Conservation (phyloP, 176 grass and related monocot genomes). For the Aegilops tauschii region DNA sequence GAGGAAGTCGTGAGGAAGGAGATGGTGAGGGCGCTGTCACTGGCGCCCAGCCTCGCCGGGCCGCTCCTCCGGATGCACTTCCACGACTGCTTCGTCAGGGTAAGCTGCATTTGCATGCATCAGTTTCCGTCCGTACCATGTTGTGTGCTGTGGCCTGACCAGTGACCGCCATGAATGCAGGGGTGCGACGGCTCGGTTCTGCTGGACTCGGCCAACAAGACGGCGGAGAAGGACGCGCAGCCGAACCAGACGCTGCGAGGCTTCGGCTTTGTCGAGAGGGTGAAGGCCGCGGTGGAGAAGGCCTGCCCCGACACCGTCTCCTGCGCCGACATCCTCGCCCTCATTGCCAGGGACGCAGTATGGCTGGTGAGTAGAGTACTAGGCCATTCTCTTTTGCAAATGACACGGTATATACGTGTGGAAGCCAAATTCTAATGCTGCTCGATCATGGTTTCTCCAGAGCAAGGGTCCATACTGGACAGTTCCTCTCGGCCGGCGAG, state of each 20-base stretch:
- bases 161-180: slow-evolving; percentile 8
- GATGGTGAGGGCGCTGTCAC: slow-evolving; percentile 44
- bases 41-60: slow-evolving; percentile 69
- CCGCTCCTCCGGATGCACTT: slow-evolving; percentile 81
- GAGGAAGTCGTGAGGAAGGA: slow-evolving; percentile 50
- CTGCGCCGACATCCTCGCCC: slow-evolving; percentile 78
- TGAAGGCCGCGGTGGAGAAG: slow-evolving; percentile 75
- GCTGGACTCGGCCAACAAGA: slow-evolving; percentile 39
- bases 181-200: slow-evolving; percentile 87
- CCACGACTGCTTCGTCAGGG: slow-evolving; percentile 93
- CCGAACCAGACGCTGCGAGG: slow-evolving; percentile 72
- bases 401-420: too few relatives aligned
- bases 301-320: slow-evolving; percentile 69
- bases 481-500: slow-evolving; percentile 63
- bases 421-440: not conserved
- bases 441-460: slow-evolving; percentile 21
- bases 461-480: slow-evolving; percentile 71
- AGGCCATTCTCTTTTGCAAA: not conserved
- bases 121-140: not conserved
- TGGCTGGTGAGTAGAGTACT: slow-evolving; percentile 46
- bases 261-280: slow-evolving; percentile 56
- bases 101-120: slow-evolving; percentile 15
- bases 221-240: slow-evolving; percentile 65
- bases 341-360: slow-evolving; percentile 70
- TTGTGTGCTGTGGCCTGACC: not conserved